Percentiles rank a stretch among this genome's conserved stretches.
Evolutionary conservation across 768 basidiomycete species (phyloP).

Genomic region (Melanogaster broomeanus): DNA sequence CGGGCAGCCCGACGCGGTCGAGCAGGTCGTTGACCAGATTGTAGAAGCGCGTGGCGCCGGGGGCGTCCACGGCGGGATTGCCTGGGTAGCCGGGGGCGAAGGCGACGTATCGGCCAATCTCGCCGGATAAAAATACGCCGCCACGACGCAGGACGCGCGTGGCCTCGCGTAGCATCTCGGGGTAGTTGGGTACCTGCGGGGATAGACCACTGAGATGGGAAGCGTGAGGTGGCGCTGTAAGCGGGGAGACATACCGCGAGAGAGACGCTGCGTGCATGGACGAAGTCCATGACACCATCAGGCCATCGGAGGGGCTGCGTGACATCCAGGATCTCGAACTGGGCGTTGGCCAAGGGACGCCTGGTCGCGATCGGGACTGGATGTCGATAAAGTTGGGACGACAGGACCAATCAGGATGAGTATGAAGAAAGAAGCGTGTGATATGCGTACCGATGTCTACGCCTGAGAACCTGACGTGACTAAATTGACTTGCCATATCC

Average conservation of each 20-base stretch:
- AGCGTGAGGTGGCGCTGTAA: background rate
- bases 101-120: slow-evolving; percentile 50
- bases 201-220: slow-evolving; percentile 16
- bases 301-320: slow-evolving; percentile 52
- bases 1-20: slow-evolving; percentile 37
- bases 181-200: slow-evolving; percentile 57
- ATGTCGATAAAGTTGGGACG: slow-evolving; percentile 6
- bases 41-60: slow-evolving; percentile 33
- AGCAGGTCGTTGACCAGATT: slow-evolving; percentile 44
- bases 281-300: slow-evolving; percentile 59
- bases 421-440: slow-evolving; percentile 10
- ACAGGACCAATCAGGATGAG: slow-evolving; percentile 11
- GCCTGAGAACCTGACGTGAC: slow-evolving; percentile 64
- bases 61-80: slow-evolving; percentile 25
- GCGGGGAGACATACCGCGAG: slow-evolving; percentile 54
- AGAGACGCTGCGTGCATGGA: slow-evolving; percentile 62
- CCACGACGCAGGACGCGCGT: slow-evolving; percentile 66
- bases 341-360: slow-evolving; percentile 59
- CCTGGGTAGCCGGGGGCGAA: slow-evolving; percentile 38
- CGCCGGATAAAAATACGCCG: slow-evolving; percentile 69
- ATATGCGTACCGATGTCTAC: slow-evolving; percentile 69
- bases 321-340: slow-evolving; percentile 68
- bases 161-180: slow-evolving; percentile 53
- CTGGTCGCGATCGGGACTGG: slow-evolving; percentile 73
- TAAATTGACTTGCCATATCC: slow-evolving; percentile 71